These are phyloP conservation scores for Jatropha curcas DNA, from an alignment of 345 rosid genomes.

Conservation along the genomic window DNA sequence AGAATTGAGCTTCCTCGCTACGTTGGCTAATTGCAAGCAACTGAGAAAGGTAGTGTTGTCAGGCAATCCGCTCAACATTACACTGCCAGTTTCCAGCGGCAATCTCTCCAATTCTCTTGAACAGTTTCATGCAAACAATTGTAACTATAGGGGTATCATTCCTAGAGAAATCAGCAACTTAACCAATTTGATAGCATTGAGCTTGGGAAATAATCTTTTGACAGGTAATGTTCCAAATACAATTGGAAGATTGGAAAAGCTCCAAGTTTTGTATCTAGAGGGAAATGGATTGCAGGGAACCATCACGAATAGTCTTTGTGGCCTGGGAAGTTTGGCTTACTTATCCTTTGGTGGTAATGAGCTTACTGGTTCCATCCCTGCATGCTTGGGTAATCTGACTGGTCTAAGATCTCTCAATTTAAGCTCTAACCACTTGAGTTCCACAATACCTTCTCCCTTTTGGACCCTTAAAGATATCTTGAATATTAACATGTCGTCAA, in stretches of 20 bases:
- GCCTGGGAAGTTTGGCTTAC: neutral
- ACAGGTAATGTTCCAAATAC: constrained; percentile 12
- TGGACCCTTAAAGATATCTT: neutral
- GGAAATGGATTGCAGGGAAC: constrained; percentile 9
- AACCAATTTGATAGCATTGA: neutral
- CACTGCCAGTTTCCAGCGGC: constrained; percentile 2
- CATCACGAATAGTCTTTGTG: constrained; percentile 15
- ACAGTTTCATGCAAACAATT: neutral
- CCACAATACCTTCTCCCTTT: constrained; percentile 19
- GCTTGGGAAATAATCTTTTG: constrained; percentile 7
- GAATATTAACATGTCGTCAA: neutral
- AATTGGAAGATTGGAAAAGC: constrained; percentile 4
- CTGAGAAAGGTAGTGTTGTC: neutral
- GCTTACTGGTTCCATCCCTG: constrained; percentile 16
- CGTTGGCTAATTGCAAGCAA: constrained; percentile 9
- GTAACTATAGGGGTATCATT: constrained; percentile 7
- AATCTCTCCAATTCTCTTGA: constrained; percentile 9
- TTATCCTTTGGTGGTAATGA: constrained; percentile 5
- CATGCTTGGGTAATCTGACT: constrained; percentile 13
- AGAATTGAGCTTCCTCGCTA: constrained; percentile 9
- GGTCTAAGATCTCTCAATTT: constrained; percentile 1
- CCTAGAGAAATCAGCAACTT: constrained; percentile 11
- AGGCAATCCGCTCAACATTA: neutral
- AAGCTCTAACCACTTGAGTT: constrained; percentile 11
- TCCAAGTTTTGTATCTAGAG: constrained; percentile 11